A percentile compares a stretch with the other conserved stretches of the same genome.
Evolutionary conservation across 2,329 filamentous ascomycete species (phyloP).

Genomic region (Colletotrichum scovillei): DNA sequence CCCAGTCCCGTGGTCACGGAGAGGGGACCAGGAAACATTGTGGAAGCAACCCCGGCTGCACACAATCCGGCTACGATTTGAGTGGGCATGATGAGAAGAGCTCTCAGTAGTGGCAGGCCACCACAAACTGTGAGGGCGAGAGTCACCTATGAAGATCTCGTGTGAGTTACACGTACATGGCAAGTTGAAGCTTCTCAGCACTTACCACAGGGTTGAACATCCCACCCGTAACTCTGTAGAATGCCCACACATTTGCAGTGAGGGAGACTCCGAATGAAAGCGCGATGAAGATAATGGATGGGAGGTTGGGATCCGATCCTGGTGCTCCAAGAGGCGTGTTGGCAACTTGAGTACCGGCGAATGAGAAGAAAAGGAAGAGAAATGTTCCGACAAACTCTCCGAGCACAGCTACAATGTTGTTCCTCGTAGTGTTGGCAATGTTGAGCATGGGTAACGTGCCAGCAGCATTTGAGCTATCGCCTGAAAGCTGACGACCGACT

Average conservation of each 20-base stretch:
- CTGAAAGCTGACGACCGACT: background rate
- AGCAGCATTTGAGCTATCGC: background rate
- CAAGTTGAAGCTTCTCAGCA: background rate
- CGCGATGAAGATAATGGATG: constrained; percentile 60
- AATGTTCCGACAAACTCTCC: constrained; percentile 66
- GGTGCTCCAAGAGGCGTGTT: constrained; percentile 11
- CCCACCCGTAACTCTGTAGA: constrained; percentile 64
- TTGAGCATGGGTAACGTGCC: constrained; percentile 26
- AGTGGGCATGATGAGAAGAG: constrained; percentile 61
- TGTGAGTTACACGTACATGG: background rate
- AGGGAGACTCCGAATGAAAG: constrained; percentile 62
- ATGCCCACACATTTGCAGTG: constrained; percentile 66
- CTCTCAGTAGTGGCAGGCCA: constrained; percentile 64
- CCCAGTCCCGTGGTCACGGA: constrained; percentile 67
- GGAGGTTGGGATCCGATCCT: constrained; percentile 41
- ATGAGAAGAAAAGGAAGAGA: constrained; percentile 61
- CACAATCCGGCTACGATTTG: constrained; percentile 71
- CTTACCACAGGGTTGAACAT: constrained; percentile 64
- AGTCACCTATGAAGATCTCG: constrained; percentile 53
- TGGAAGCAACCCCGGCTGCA: constrained; percentile 67
- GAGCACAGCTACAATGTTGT: constrained; percentile 54
- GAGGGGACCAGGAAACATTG: constrained; percentile 67
- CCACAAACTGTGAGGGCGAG: constrained; percentile 70
- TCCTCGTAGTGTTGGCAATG: constrained; percentile 39
- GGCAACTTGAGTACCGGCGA: constrained; percentile 52